Evolutionary conservation across 805 yeast species (phyloP).

Genomic region (Sugiyamaella marilandica): DNA sequence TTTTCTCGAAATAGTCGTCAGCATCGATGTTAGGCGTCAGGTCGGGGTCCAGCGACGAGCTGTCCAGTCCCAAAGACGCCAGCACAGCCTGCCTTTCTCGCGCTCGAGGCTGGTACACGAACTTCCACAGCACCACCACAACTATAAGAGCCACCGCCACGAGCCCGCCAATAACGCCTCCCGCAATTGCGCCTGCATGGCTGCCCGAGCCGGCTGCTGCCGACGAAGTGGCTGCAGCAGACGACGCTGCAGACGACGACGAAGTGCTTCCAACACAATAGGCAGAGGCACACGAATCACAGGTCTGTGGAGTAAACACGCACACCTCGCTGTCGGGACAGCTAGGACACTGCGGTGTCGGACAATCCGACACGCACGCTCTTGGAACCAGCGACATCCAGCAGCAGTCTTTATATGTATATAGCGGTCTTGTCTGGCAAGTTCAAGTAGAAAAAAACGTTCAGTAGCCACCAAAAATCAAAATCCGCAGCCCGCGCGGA

Average conservation of each 20-base stretch:
- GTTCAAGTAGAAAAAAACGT: no score
- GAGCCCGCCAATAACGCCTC: slow-evolving; percentile 66
- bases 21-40: slow-evolving; percentile 15
- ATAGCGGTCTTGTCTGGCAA: no score
- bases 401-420: not conserved
- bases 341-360: slow-evolving; percentile 39
- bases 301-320: slow-evolving; percentile 50
- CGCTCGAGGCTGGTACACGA: slow-evolving; percentile 37
- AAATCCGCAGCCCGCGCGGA: no score
- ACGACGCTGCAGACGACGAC: slow-evolving; percentile 14
- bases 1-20: slow-evolving; percentile 16
- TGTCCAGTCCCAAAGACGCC: slow-evolving; percentile 25
- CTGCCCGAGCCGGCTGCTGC: slow-evolving; percentile 24
- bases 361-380: slow-evolving; percentile 21
- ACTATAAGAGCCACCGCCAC: slow-evolving; percentile 40
- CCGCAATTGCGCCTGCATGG: slow-evolving; percentile 57
- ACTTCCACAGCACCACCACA: slow-evolving; percentile 35
- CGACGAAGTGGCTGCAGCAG: slow-evolving; percentile 13
- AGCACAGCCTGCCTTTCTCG: slow-evolving; percentile 26
- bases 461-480: no score
- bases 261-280: slow-evolving; percentile 43
- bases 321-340: slow-evolving; percentile 54
- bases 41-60: slow-evolving; percentile 2
- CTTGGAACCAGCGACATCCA: not conserved
- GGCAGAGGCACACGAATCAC: slow-evolving; percentile 48